phyloP scores from a whole-genome alignment of 148 eudicot genomes.

The Selenicereus undatus region DNA sequence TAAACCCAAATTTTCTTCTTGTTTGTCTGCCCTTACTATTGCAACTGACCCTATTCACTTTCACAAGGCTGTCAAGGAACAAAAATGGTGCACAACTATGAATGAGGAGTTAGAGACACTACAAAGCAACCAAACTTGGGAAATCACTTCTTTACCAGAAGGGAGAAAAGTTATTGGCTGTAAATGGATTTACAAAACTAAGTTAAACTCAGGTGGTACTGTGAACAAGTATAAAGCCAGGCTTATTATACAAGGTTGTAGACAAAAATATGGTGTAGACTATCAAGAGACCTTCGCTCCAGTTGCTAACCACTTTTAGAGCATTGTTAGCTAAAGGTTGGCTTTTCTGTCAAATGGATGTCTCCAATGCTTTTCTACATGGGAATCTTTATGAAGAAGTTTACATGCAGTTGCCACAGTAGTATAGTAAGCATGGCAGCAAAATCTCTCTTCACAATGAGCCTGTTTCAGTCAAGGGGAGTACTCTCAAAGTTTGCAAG shows the following conservation, averaged over 20 bases:
- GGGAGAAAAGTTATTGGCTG: neutral
- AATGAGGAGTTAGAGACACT: neutral
- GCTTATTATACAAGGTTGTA: neutral
- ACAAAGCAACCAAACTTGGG: neutral
- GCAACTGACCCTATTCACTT: too few species aligned
- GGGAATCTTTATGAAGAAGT: neutral
- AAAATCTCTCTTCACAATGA: too few species aligned
- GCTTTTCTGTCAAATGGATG: neutral
- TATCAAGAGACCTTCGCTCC: neutral
- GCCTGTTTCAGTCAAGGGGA: too few species aligned
- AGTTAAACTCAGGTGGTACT: neutral
- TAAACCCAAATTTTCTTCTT: neutral
- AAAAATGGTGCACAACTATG: neutral
- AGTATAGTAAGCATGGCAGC: neutral
- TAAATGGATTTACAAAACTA: neutral
- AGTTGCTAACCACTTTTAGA: neutral
- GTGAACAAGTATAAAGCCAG: neutral
- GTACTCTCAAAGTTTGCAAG: too few species aligned
- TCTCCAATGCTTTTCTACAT: constrained; percentile 6
- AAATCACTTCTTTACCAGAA: neutral
- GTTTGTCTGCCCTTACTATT: neutral
- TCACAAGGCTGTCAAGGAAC: too few species aligned
- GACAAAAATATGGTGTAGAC: neutral
- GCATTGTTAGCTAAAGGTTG: neutral
- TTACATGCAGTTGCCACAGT: neutral